Conservation (phyloP, 768 basidiomycete genomes). For the Kondoa malvinella region DNA sequence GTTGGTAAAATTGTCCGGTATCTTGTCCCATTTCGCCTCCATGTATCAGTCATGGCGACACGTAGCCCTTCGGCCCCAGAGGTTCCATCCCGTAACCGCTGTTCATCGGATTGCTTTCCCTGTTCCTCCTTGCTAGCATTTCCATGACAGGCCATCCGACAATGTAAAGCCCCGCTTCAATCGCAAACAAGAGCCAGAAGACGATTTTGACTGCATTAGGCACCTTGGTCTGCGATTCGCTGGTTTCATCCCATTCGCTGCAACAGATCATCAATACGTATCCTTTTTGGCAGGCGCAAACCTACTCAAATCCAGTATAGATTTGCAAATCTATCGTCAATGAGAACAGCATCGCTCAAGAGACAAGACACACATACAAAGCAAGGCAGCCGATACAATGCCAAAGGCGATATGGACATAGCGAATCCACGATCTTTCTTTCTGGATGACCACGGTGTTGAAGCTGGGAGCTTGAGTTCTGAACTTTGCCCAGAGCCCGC, state of each 20-base stretch:
- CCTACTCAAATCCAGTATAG: conserved; percentile 8
- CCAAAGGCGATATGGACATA: conserved; percentile 12
- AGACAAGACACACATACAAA: conserved; percentile 7
- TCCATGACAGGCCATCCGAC: conserved; percentile 15
- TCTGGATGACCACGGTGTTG: conserved; percentile 12
- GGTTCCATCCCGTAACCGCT: no score
- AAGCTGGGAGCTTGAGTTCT: background rate
- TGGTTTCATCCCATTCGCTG: conserved; percentile 9
- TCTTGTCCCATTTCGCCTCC: no score
- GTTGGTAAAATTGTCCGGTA: no score
- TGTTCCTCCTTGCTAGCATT: conserved; percentile 3
- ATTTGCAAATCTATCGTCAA: conserved; percentile 5
- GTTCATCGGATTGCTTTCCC: background rate
- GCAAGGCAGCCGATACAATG: conserved; percentile 10
- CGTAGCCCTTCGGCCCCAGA: no score
- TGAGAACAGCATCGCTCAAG: background rate
- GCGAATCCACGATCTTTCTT: background rate
- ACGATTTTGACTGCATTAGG: conserved; percentile 7
- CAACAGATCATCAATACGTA: background rate
- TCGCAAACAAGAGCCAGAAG: conserved; percentile 11
- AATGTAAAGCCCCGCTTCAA: conserved; percentile 10
- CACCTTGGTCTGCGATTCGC: conserved; percentile 1
- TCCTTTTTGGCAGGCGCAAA: background rate
- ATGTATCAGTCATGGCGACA: no score
- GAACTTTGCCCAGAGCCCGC: background rate